Conservation (phyloP, 495 filamentous ascomycete species). For the Penicillium cosmopolitanum region DNA sequence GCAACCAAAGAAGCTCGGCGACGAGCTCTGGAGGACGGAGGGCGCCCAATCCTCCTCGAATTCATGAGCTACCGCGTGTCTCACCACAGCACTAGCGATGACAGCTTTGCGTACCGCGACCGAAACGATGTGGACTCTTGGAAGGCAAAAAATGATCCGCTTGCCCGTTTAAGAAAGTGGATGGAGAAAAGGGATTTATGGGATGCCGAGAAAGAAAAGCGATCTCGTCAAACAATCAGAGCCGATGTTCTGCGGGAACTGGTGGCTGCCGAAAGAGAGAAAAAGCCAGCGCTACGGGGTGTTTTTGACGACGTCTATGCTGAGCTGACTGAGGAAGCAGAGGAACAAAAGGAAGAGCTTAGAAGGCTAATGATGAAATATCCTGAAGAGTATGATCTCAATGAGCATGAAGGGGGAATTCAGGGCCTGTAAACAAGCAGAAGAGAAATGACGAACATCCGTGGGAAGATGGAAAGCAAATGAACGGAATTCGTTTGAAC, state of each 20-base stretch:
- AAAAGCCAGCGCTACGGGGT: constrained; percentile 71
- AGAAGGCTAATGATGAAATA: constrained; percentile 74
- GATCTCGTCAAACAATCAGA: constrained; percentile 53
- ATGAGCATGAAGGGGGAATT: constrained; percentile 71
- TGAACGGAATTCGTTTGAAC: no score
- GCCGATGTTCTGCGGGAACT: constrained; percentile 76
- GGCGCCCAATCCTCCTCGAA: constrained; percentile 80
- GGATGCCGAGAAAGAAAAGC: constrained; percentile 40
- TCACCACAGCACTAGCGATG: constrained; percentile 92
- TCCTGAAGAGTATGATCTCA: constrained; percentile 85
- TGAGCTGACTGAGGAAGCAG: constrained; percentile 75
- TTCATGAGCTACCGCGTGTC: constrained; percentile 93
- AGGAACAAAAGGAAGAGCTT: constrained; percentile 73
- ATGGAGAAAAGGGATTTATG: constrained; percentile 69
- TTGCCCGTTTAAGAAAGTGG: constrained; percentile 60
- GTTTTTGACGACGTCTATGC: constrained; percentile 88
- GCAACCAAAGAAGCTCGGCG: constrained; percentile 74
- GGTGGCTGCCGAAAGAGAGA: constrained; percentile 79
- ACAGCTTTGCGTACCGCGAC: constrained; percentile 86
- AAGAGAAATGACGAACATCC: no score
- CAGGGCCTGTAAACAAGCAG: constrained; percentile 51
- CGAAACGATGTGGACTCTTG: constrained; percentile 88
- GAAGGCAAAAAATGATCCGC: constrained; percentile 82
- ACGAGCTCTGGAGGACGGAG: constrained; percentile 72
- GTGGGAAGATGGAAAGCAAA: no score